These are phyloP conservation scores for Aspergillus sp. DNA, from an alignment of 2,329 filamentous ascomycete genomes.

Conservation along the genomic window DNA sequence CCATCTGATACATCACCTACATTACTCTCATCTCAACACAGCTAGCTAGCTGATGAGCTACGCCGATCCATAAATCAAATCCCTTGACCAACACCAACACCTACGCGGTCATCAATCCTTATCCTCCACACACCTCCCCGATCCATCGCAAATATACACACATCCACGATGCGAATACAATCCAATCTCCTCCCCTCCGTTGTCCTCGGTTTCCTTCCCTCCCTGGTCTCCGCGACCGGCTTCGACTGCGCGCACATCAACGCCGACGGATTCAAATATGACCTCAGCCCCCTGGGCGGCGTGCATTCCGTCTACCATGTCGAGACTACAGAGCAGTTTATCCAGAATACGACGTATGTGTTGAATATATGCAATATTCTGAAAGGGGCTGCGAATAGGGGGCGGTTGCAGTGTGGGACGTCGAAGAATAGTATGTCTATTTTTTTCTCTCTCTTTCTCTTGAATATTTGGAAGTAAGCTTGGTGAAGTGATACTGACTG, in stretches of 20 bases:
- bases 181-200: conserved; percentile 17
- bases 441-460: background rate
- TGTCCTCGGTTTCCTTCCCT: conserved; percentile 21
- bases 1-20: too few species aligned
- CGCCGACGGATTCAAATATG: conserved; percentile 33
- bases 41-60: too few species aligned
- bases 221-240: conserved; percentile 23
- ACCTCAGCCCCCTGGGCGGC: conserved; percentile 33
- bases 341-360: conserved; percentile 34
- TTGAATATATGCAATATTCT: conserved; percentile 31
- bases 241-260: conserved; percentile 36
- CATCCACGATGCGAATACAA: conserved; percentile 29
- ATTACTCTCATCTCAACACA: too few species aligned
- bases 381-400: conserved; percentile 20
- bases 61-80: too few species aligned
- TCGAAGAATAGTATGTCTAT: conserved; percentile 30
- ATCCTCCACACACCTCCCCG: too few species aligned
- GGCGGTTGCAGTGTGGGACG: conserved; percentile 24
- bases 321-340: conserved; percentile 19
- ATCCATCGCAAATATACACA: too few species aligned
- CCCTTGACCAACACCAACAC: too few species aligned
- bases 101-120: too few species aligned
- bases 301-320: conserved; percentile 32
- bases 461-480: background rate
- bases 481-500: background rate